Evolutionary conservation across 2,329 filamentous ascomycete genomes (phyloP).

Genomic region (Penicillium vulpinum): DNA sequence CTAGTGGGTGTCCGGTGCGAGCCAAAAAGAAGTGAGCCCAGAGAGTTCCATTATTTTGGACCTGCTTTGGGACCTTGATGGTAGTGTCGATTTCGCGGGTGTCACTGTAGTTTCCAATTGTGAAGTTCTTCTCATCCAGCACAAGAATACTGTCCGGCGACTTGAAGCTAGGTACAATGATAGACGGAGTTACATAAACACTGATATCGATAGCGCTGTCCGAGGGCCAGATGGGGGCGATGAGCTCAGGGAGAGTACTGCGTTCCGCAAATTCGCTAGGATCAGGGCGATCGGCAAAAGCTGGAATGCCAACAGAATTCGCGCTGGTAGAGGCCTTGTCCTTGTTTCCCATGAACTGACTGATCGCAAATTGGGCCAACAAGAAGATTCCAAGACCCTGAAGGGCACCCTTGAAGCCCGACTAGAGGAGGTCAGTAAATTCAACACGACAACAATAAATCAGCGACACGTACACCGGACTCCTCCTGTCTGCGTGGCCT

Average conservation of each 20-base stretch:
- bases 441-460: neutral
- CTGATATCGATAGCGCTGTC: slow-evolving; percentile 78
- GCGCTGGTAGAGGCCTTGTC: slow-evolving; percentile 24
- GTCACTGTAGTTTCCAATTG: slow-evolving; percentile 75
- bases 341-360: slow-evolving; percentile 53
- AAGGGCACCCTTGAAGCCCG: slow-evolving; percentile 45
- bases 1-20: slow-evolving; percentile 71
- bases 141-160: slow-evolving; percentile 69
- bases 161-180: slow-evolving; percentile 64
- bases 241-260: slow-evolving; percentile 62
- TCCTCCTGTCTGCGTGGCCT: slow-evolving; percentile 40
- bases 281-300: slow-evolving; percentile 65
- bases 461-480: slow-evolving; percentile 28
- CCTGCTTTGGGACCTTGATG: slow-evolving; percentile 73
- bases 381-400: slow-evolving; percentile 63
- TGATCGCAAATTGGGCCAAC: slow-evolving; percentile 58
- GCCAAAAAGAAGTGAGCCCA: slow-evolving; percentile 94
- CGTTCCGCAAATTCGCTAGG: slow-evolving; percentile 38
- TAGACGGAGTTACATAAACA: slow-evolving; percentile 78
- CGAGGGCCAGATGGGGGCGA: slow-evolving; percentile 85
- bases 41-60: slow-evolving; percentile 89
- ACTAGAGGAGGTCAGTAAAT: slow-evolving; percentile 36
- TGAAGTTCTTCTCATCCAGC: slow-evolving; percentile 76
- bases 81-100: slow-evolving; percentile 73
- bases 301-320: slow-evolving; percentile 53